A percentile compares a stretch with the other conserved stretches of the same genome.
phyloP scores from a whole-genome alignment of 164 flowering plant genomes.

The Euptelea pleiosperma region DNA sequence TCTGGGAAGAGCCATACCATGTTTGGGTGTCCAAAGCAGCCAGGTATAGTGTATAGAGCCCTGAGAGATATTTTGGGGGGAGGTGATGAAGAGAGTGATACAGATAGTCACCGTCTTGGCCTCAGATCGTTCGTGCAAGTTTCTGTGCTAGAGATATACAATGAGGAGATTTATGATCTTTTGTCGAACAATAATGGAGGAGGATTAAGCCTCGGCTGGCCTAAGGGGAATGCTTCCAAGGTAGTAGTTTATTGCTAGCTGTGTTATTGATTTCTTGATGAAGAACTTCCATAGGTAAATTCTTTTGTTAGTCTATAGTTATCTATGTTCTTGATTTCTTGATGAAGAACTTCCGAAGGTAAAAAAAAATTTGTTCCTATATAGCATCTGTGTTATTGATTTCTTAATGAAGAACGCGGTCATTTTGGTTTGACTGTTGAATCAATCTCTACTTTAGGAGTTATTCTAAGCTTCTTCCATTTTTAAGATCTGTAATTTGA shows the following conservation, averaged over 20 bases:
- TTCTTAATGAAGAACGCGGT: neutral
- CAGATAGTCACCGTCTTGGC: slow-evolving; percentile 19
- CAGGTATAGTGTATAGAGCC: slow-evolving; percentile 85
- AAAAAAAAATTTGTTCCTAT: too few relatives aligned
- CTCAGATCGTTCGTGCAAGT: slow-evolving; percentile 80
- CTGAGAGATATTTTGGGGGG: slow-evolving; percentile 73
- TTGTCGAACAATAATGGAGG: slow-evolving; percentile 63
- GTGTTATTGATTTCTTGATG: slow-evolving; percentile 5
- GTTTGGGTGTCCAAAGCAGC: slow-evolving; percentile 89
- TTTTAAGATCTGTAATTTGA: too few relatives aligned
- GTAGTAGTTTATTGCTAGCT: slow-evolving; percentile 26
- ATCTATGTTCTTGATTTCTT: slow-evolving; percentile 2
- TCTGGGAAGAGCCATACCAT: slow-evolving; percentile 96
- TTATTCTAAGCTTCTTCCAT: too few relatives aligned
- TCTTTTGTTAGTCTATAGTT: neutral
- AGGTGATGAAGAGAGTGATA: slow-evolving; percentile 33
- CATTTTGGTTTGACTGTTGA: too few relatives aligned
- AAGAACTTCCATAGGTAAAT: too few relatives aligned
- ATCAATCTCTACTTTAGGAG: too few relatives aligned
- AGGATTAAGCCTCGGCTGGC: slow-evolving; percentile 64
- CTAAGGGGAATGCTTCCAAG: slow-evolving; percentile 83
- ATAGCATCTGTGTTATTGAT: too few relatives aligned
- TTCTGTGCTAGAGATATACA: slow-evolving; percentile 89
- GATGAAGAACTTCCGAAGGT: too few relatives aligned
- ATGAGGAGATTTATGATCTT: slow-evolving; percentile 95